These are phyloP conservation scores for Leucogyrophana mollusca DNA, from an alignment of 768 basidiomycete species.

Conservation along the genomic window DNA sequence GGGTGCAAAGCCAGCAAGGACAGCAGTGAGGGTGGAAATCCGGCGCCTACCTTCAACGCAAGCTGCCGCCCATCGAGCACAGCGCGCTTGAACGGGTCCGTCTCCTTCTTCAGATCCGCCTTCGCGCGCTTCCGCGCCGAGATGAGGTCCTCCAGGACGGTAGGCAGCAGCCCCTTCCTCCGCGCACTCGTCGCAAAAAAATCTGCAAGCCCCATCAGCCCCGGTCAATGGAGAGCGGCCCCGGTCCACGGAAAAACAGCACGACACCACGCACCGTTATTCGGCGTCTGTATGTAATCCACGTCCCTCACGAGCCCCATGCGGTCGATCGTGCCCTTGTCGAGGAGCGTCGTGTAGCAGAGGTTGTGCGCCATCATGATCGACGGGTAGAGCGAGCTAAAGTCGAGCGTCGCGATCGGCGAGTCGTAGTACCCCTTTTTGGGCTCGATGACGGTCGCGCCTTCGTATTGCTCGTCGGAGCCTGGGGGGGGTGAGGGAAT, in stretches of 20 bases:
- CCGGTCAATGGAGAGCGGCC: too few species aligned
- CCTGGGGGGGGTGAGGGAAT: constrained; percentile 42
- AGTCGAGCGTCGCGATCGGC: constrained; percentile 97
- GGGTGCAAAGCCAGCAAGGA: background rate
- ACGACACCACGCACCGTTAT: constrained; percentile 69
- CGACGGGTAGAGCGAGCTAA: constrained; percentile 96
- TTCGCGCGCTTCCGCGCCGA: constrained; percentile 93
- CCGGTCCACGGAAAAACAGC: background rate
- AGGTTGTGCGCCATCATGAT: constrained; percentile 99
- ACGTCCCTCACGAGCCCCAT: constrained; percentile 76
- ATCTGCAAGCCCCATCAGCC: too few species aligned
- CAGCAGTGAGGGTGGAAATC: too few species aligned
- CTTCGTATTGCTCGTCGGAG: constrained; percentile 95
- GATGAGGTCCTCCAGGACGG: constrained; percentile 90
- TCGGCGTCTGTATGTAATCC: constrained; percentile 94
- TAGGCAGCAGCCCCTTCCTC: constrained; percentile 89
- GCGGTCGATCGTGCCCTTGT: constrained; percentile 74
- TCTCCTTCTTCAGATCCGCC: constrained; percentile 94
- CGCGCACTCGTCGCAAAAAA: constrained; percentile 71
- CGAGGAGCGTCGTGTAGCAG: constrained; percentile 95
- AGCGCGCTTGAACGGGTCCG: constrained; percentile 94
- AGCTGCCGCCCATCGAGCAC: constrained; percentile 97
- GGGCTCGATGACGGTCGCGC: constrained; percentile 98
- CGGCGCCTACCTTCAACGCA: constrained; percentile 96
- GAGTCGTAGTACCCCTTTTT: constrained; percentile 94